Base-by-base conservation (phyloP, 1,284 basidiomycete genomes). In the Fomitiporia mediterranea region DNA sequence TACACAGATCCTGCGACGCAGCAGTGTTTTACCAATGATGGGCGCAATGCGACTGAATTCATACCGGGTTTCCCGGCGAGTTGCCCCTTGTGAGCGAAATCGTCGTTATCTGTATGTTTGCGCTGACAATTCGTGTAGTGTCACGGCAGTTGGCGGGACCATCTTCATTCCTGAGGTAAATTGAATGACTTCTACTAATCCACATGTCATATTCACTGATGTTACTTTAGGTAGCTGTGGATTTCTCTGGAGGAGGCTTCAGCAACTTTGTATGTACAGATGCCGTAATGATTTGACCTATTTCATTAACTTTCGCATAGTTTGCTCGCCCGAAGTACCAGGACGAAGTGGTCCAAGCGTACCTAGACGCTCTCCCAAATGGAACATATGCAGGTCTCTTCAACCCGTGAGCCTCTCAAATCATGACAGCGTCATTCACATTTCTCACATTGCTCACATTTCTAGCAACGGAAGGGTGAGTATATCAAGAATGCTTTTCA, bases 221-320 rank as follows among this genome's bases (percentile, higher is more conserved):
- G 8, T n/a, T 15, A 15, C 8, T 3, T 5, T 27, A 46, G 44
- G 72, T 72, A 4, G 82, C 80, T 0, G 74, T 76, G 0, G 67
- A 59, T 62, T 81, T 81, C 66, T 83, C 81, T 40, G 86, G 86
- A 6, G 86, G 85, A 55, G 87, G 86, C 2, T 87, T 87, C 71
- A 81, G 79, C 63, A 74, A 84, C 64, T 75, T 78, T 54, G 79
- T 81, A 56, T 62, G 72, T 66, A 50, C 11, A 9, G 13, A 17
- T 46, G 11, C n/a, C 9, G 11, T 30, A n/a, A 15, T 30, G 15
- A 28, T 17, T n/a, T n/a, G 15, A 23, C 13, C 27, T 27, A 28
- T 38, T 38, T 32, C 4, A 34, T 15, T 48, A 25, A 38, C 43
- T 21, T 17, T 21, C 21, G 63, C 25, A 17, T 30, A 84, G 77